Evolutionary conservation across 2,329 filamentous ascomycete genomes (phyloP).

Genomic region (Herpotrichia juniperi): DNA sequence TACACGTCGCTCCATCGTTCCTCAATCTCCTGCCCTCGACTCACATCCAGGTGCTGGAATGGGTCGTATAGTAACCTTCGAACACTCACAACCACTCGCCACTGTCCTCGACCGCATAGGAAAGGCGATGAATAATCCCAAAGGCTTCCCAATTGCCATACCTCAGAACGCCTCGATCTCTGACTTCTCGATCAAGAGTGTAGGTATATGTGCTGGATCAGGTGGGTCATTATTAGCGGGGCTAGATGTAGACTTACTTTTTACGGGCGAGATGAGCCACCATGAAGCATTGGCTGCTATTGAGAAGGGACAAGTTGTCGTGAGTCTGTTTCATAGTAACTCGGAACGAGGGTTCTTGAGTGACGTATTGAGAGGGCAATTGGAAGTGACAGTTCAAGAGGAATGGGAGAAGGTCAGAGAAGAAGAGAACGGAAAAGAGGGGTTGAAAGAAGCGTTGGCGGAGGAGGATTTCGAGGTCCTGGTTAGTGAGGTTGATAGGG

Average conservation of each 20-base stretch:
- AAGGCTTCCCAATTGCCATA: constrained; percentile 67
- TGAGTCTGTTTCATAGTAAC: constrained; percentile 91
- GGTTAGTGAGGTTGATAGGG: constrained; percentile 79
- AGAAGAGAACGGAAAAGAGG: constrained; percentile 47
- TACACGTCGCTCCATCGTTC: constrained; percentile 60
- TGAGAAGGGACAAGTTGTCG: constrained; percentile 80
- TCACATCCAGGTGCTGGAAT: constrained; percentile 60
- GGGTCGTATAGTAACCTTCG: constrained; percentile 65
- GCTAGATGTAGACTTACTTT: constrained; percentile 75
- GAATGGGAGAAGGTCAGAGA: constrained; percentile 59
- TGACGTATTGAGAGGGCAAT: constrained; percentile 69
- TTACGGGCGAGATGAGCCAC: constrained; percentile 93
- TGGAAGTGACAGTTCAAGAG: constrained; percentile 64
- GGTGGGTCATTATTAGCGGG: constrained; percentile 77
- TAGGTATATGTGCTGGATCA: constrained; percentile 89
- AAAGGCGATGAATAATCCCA: constrained; percentile 69
- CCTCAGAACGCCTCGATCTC: constrained; percentile 63
- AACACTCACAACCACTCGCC: constrained; percentile 58
- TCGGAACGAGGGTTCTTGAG: constrained; percentile 84
- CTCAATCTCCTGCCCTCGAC: constrained; percentile 48
- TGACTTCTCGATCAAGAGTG: constrained; percentile 66
- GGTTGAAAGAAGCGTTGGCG: constrained; percentile 55
- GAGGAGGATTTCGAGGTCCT: constrained; percentile 67
- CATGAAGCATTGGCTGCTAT: constrained; percentile 88
- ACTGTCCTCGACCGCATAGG: constrained; percentile 68